Conservation (phyloP, 345 rosid species). For the Punica granatum region DNA sequence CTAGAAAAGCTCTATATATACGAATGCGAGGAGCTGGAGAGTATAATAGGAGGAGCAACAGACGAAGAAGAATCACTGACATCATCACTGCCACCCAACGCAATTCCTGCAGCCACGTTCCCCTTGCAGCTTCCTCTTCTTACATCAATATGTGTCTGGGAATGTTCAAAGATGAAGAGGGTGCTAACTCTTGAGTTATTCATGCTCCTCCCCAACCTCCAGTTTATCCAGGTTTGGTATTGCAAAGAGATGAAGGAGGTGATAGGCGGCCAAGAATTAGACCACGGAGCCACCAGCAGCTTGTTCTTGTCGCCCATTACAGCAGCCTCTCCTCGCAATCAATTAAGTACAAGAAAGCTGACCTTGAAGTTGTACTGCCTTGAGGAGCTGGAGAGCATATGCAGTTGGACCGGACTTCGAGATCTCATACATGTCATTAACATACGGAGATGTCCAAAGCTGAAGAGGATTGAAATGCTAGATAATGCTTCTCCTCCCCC, state of each 20-base stretch:
- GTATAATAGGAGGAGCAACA: too few species aligned
- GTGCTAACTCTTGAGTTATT: constrained; percentile 2
- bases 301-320: too few species aligned
- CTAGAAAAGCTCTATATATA: too few species aligned
- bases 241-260: constrained; percentile 8
- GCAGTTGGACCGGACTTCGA: not conserved
- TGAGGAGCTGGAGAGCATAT: constrained; percentile 15
- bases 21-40: not conserved
- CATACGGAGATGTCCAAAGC: not conserved
- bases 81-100: not conserved
- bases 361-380: too few species aligned
- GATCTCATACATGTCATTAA: not conserved
- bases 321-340: too few species aligned
- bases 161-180: not conserved
- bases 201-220: not conserved
- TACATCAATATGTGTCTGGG: not conserved
- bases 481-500: constrained; percentile 12
- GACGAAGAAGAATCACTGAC: too few species aligned
- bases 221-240: not conserved
- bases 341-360: too few species aligned
- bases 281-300: not conserved
- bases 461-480: constrained; percentile 16
- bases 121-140: not conserved
- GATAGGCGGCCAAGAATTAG: constrained; percentile 1
- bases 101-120: not conserved